phyloP scores from a whole-genome alignment of 2,329 filamentous ascomycete genomes.

The Lecanosticta acicola region DNA sequence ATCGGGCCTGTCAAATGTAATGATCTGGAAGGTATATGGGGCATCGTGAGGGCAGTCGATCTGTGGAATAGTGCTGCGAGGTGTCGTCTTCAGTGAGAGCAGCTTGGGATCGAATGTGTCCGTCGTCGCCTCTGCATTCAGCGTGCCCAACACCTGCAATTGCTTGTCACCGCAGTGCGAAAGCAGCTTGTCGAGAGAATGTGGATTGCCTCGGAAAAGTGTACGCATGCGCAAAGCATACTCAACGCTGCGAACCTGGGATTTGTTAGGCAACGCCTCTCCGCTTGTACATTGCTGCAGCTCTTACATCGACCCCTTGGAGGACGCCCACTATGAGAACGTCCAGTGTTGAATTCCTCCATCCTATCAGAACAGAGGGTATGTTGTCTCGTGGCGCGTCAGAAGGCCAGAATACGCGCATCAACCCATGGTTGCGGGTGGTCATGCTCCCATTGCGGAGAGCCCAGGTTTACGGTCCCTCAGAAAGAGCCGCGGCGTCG shows the following conservation, averaged over 20 bases:
- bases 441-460: conserved; percentile 56
- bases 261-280: no score
- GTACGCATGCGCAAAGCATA: conserved; percentile 78
- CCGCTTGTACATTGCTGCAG: no score
- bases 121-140: conserved; percentile 57
- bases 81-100: conserved; percentile 55
- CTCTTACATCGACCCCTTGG: conserved; percentile 75
- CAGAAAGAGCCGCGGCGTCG: conserved; percentile 92
- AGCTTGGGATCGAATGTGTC: conserved; percentile 60
- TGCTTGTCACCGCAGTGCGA: conserved; percentile 75
- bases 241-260: conserved; percentile 75
- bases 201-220: conserved; percentile 73
- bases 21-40: conserved; percentile 72
- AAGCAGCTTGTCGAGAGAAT: conserved; percentile 74
- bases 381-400: conserved; percentile 64
- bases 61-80: conserved; percentile 55
- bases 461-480: conserved; percentile 21
- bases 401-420: conserved; percentile 98
- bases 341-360: conserved; percentile 87
- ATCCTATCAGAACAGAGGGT: conserved; percentile 86
- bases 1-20: conserved; percentile 80
- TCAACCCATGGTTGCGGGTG: conserved; percentile 67
- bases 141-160: conserved; percentile 79
- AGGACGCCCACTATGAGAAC: conserved; percentile 84
- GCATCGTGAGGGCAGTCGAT: conserved; percentile 63